A percentile compares a stretch with the other conserved stretches of the same genome.
Evolutionary conservation across 2,329 filamentous ascomycete species (phyloP).

Genomic region (Penicillium sp.): DNA sequence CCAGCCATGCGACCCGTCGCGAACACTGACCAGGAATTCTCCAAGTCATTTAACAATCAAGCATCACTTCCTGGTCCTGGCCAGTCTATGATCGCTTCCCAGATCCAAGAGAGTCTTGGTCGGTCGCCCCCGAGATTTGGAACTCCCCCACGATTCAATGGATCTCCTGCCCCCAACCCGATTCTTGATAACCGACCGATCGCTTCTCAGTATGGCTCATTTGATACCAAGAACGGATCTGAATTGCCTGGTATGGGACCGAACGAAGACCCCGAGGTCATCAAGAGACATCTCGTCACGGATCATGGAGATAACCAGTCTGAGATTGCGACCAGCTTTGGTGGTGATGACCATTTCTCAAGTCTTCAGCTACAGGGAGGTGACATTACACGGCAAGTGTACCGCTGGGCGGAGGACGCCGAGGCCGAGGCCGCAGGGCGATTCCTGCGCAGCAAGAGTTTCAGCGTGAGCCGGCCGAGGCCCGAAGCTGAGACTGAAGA

Average conservation of each 20-base stretch:
- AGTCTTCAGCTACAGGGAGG: conserved; percentile 91
- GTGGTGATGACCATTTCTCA: conserved; percentile 80
- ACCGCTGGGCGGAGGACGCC: conserved; percentile 92
- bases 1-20: conserved; percentile 31
- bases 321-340: conserved; percentile 36
- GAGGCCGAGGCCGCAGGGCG: conserved; percentile 62
- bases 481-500: conserved; percentile 80
- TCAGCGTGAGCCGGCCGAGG: conserved; percentile 73
- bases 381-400: conserved; percentile 91
- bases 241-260: conserved; percentile 48
- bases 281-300: conserved; percentile 79
- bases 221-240: conserved; percentile 61
- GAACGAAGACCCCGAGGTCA: conserved; percentile 86
- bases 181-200: conserved; percentile 52
- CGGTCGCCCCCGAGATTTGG: conserved; percentile 44
- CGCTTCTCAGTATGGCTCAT: conserved; percentile 80
- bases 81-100: conserved; percentile 83
- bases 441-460: conserved; percentile 82
- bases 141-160: conserved; percentile 53
- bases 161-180: conserved; percentile 58
- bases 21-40: conserved; percentile 59
- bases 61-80: conserved; percentile 73
- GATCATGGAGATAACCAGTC: conserved; percentile 34
- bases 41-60: conserved; percentile 56
- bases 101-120: conserved; percentile 74